phyloP scores from a whole-genome alignment of 2,329 filamentous ascomycete species.

The Mycosphaerella sp. region DNA sequence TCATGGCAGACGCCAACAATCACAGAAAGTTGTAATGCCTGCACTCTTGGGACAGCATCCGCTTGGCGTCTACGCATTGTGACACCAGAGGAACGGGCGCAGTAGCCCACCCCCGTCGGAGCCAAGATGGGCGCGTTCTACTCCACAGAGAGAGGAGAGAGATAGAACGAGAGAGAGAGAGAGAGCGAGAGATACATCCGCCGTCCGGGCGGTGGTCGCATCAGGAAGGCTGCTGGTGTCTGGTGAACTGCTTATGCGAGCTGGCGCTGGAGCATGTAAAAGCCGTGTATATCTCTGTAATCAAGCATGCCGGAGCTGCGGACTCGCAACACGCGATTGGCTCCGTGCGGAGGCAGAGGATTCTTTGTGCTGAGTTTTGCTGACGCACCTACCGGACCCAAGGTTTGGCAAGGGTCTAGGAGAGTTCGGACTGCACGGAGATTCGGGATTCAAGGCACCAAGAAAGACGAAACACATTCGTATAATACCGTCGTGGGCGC shows the following conservation, averaged over 20 bases:
- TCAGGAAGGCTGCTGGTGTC: not conserved
- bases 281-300: too few relatives aligned
- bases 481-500: conserved; percentile 10
- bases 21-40: not conserved
- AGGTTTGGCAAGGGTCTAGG: conserved; percentile 8
- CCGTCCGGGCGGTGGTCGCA: too few relatives aligned
- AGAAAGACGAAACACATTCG: conserved; percentile 8
- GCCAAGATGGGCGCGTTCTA: too few relatives aligned
- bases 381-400: conserved; percentile 8
- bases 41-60: not conserved
- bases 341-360: conserved; percentile 10
- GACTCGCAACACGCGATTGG: conserved; percentile 13
- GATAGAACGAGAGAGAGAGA: too few relatives aligned
- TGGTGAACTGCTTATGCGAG: conserved; percentile 1
- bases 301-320: conserved; percentile 12
- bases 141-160: too few relatives aligned
- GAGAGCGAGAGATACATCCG: too few relatives aligned
- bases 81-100: too few relatives aligned
- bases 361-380: conserved; percentile 2
- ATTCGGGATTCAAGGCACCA: conserved; percentile 15
- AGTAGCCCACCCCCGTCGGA: too few relatives aligned
- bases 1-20: too few relatives aligned
- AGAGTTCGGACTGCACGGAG: conserved; percentile 8
- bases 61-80: not conserved
- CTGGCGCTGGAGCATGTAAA: not conserved